Evolutionary conservation across 495 filamentous ascomycete species (phyloP).

Genomic region (Lophiostoma macrostomum): DNA sequence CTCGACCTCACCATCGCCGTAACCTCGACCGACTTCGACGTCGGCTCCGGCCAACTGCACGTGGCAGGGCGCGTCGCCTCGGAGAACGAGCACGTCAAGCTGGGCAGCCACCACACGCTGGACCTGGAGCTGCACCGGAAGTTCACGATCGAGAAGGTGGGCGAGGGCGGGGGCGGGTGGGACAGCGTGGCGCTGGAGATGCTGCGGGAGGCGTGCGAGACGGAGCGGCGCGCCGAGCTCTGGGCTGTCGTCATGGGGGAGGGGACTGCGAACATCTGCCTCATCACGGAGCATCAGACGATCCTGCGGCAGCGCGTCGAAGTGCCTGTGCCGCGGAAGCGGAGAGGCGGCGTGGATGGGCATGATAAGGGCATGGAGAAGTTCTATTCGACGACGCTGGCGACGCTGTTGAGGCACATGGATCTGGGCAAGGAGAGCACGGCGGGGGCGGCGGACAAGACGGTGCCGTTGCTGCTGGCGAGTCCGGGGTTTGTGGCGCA

Average conservation of each 20-base stretch:
- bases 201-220: conserved; percentile 73
- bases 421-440: conserved; percentile 57
- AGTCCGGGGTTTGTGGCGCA: conserved; percentile 84
- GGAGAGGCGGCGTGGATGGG: conserved; percentile 34
- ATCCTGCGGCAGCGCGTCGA: conserved; percentile 86
- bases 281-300: conserved; percentile 89
- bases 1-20: conserved; percentile 77
- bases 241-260: conserved; percentile 94
- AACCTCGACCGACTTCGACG: conserved; percentile 83
- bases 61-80: conserved; percentile 76
- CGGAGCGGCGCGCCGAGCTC: conserved; percentile 67
- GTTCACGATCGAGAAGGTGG: conserved; percentile 75
- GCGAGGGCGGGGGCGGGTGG: conserved; percentile 75
- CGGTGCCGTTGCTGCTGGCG: conserved; percentile 71
- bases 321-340: conserved; percentile 73
- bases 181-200: conserved; percentile 81
- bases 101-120: conserved; percentile 86
- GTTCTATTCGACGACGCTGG: conserved; percentile 77
- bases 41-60: conserved; percentile 76
- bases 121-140: conserved; percentile 85
- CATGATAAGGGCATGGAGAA: conserved; percentile 60
- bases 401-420: conserved; percentile 72
- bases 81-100: conserved; percentile 78
- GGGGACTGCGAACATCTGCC: conserved; percentile 86
- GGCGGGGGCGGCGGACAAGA: conserved; percentile 46